Conservation (phyloP, 345 rosid species). For the Psidium friedrichsthalianum region DNA sequence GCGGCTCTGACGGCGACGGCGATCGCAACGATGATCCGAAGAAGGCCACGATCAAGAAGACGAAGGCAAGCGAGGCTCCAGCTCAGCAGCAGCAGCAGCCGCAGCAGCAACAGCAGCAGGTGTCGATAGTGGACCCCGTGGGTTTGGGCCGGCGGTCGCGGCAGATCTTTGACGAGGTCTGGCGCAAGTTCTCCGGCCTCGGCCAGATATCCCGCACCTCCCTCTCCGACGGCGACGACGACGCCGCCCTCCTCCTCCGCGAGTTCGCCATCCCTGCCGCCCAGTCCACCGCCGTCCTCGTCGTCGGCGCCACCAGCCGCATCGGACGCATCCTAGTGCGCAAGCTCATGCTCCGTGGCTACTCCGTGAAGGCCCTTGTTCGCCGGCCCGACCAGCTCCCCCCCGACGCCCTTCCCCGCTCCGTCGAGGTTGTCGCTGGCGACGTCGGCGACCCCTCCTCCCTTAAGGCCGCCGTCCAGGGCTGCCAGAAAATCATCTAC, state of each 20-base stretch:
- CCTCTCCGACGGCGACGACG: slow-evolving; percentile 53
- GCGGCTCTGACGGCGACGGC: neutral
- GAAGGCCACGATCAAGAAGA: neutral
- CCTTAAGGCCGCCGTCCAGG: slow-evolving; percentile 57
- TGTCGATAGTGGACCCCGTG: slow-evolving; percentile 35
- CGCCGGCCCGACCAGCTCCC: slow-evolving; percentile 62
- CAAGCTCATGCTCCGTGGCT: slow-evolving; percentile 95
- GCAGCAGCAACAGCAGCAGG: slow-evolving; percentile 23
- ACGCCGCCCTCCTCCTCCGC: slow-evolving; percentile 92
- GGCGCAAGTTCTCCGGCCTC: slow-evolving; percentile 93
- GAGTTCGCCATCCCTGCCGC: slow-evolving; percentile 93
- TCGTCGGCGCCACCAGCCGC: slow-evolving; percentile 85
- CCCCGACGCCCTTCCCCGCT: slow-evolving; percentile 74
- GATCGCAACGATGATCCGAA: neutral
- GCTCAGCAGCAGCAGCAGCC: slow-evolving; percentile 10
- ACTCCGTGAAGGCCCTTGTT: slow-evolving; percentile 76
- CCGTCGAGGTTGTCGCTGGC: slow-evolving; percentile 72
- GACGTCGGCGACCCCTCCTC: slow-evolving; percentile 83
- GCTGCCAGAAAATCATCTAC: slow-evolving; percentile 83
- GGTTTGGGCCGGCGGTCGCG: slow-evolving; percentile 79
- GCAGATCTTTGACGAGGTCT: slow-evolving; percentile 85
- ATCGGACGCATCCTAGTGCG: slow-evolving; percentile 91
- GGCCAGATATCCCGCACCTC: slow-evolving; percentile 88
- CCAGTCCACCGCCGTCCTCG: slow-evolving; percentile 82
- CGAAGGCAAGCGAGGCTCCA: neutral